phyloP scores from a whole-genome alignment of 2,329 filamentous ascomycete genomes.

The Phaeosphaeria sp. region DNA sequence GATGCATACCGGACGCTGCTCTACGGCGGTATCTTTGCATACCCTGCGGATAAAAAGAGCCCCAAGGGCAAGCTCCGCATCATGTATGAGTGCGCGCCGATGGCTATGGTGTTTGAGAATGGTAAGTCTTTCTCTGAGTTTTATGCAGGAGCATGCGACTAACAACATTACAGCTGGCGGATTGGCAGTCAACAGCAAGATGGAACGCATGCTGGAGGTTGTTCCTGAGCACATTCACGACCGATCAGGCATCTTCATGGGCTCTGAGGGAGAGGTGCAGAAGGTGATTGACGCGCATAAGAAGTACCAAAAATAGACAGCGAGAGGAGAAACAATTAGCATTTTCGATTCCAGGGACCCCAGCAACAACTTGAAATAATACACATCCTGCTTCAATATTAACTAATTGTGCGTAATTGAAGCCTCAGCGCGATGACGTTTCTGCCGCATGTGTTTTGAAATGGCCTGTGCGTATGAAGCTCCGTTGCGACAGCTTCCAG shows the following conservation, averaged over 20 bases:
- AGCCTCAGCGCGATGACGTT: not conserved
- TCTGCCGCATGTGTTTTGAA: not conserved
- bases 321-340: not conserved
- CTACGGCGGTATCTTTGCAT: conserved; percentile 97
- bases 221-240: conserved; percentile 94
- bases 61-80: conserved; percentile 98
- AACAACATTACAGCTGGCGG: conserved; percentile 72
- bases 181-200: conserved; percentile 87
- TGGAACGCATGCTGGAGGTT: conserved; percentile 88
- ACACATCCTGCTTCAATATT: not conserved
- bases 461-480: conserved; percentile 11
- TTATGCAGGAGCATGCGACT: conserved; percentile 9
- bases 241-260: conserved; percentile 93
- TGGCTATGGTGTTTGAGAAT: conserved; percentile 99
- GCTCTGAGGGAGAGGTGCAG: conserved; percentile 92
- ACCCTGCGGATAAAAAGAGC: conserved; percentile 97
- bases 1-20: conserved; percentile 95
- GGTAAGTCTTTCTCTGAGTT: conserved; percentile 63
- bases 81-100: conserved; percentile 96
- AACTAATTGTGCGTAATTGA: not conserved
- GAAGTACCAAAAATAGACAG: conserved; percentile 51
- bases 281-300: conserved; percentile 89
- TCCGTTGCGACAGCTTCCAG: not conserved
- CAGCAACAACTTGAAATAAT: not conserved
- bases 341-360: not conserved